Evolutionary conservation across 106 monocot species (phyloP).

Genomic region (Dendrobium chrysotoxum): DNA sequence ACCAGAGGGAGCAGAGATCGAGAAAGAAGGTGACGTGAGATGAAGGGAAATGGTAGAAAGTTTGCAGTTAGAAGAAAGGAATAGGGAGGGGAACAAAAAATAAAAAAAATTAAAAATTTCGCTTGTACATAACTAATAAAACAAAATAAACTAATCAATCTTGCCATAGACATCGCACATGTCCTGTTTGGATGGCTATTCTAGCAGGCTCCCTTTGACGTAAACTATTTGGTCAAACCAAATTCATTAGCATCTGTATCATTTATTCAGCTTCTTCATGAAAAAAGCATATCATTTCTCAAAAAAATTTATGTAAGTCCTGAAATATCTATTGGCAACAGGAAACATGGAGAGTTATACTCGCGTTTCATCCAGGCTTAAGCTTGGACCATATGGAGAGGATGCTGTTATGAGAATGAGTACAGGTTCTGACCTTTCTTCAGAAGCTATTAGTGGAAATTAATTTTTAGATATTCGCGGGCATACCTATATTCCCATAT

Average conservation of each 20-base stretch:
- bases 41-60: too few species aligned
- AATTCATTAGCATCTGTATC: not conserved
- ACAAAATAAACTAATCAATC: too few species aligned
- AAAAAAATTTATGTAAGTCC: not conserved
- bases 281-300: not conserved
- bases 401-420: constrained; percentile 22
- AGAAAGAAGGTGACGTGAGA: too few species aligned
- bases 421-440: constrained; percentile 17
- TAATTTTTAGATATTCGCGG: constrained; percentile 27
- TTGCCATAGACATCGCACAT: too few species aligned
- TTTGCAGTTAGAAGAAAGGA: too few species aligned
- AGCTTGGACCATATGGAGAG: constrained; percentile 72
- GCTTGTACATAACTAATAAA: too few species aligned
- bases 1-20: too few species aligned
- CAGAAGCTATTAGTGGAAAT: constrained; percentile 30
- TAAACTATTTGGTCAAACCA: not conserved
- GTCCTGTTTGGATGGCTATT: too few species aligned
- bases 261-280: not conserved
- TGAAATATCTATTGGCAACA: constrained; percentile 9
- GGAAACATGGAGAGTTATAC: constrained; percentile 64
- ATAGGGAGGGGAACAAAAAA: too few species aligned
- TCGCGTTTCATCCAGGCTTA: constrained; percentile 66
- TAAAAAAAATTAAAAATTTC: too few species aligned
- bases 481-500: constrained; percentile 8
- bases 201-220: not conserved